These are phyloP conservation scores for Tylopilus sp. DNA, from an alignment of 768 basidiomycete species.

Conservation along the genomic window DNA sequence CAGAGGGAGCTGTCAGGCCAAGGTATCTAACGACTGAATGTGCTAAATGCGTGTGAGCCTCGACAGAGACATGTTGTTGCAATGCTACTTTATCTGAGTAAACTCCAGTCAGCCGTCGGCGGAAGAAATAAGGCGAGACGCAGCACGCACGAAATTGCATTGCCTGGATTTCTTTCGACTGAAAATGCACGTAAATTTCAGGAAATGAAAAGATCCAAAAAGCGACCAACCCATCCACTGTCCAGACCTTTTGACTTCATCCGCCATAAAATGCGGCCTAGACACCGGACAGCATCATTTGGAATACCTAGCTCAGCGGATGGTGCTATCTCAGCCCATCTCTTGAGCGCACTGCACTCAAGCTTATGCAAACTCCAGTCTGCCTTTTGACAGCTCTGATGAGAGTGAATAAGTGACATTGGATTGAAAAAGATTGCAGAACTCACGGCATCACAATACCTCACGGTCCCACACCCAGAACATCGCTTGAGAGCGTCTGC, in stretches of 20 bases:
- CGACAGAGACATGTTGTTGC: slow-evolving; percentile 40
- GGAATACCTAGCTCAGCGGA: slow-evolving; percentile 51
- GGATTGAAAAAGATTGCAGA: background rate
- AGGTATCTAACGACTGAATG: slow-evolving; percentile 74
- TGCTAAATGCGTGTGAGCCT: slow-evolving; percentile 66
- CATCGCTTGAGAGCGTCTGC: slow-evolving; percentile 59
- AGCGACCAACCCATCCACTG: slow-evolving; percentile 53
- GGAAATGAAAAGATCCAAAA: background rate
- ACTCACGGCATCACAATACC: slow-evolving; percentile 76
- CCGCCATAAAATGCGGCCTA: slow-evolving; percentile 73
- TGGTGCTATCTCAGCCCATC: slow-evolving; percentile 51
- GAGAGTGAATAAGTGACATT: background rate
- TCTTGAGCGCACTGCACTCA: slow-evolving; percentile 71
- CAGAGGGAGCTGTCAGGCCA: slow-evolving; percentile 52
- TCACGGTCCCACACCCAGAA: slow-evolving; percentile 61
- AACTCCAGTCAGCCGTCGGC: background rate
- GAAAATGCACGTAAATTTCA: background rate
- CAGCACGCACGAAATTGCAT: slow-evolving; percentile 72
- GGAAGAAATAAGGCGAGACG: background rate
- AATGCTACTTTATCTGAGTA: slow-evolving; percentile 55
- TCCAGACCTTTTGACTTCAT: slow-evolving; percentile 51
- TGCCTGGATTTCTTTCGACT: slow-evolving; percentile 62
- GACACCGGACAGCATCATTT: slow-evolving; percentile 73
- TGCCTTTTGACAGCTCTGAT: slow-evolving; percentile 60
- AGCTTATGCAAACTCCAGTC: slow-evolving; percentile 76